Conservation (phyloP, 2,329 filamentous ascomycete species). For the Xylaria multiplex region DNA sequence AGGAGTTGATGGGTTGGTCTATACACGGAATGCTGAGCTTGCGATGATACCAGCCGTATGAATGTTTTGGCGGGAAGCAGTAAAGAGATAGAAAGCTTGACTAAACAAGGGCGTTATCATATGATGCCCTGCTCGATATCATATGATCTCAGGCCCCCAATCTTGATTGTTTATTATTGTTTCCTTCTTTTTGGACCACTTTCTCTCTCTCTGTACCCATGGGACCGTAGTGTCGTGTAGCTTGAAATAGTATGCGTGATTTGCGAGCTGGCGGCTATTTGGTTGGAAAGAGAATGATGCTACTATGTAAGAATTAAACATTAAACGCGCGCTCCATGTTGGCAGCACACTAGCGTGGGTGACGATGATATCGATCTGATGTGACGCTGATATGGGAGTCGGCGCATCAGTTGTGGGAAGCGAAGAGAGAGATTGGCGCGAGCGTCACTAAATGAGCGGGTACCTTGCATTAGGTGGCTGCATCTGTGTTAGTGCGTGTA, state of each 20-base stretch:
- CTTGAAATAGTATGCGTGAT: conserved; percentile 4
- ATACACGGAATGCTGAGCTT: not conserved
- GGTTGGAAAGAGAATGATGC: conserved; percentile 1
- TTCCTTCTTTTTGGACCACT: no score
- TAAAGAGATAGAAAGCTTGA: not conserved
- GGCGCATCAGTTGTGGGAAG: no score
- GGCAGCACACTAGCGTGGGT: no score
- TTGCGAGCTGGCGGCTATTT: conserved; percentile 25
- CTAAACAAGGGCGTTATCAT: not conserved
- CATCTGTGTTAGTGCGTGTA: no score
- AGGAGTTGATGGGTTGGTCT: not conserved
- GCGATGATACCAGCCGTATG: not conserved
- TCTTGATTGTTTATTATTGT: no score
- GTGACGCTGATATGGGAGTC: no score
- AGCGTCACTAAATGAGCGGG: conserved; percentile 20
- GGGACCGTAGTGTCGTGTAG: not conserved
- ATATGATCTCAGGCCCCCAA: not conserved
- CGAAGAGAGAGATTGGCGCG: conserved; percentile 24
- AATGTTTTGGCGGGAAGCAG: not conserved
- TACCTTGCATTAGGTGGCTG: conserved; percentile 28
- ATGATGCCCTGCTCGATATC: not conserved
- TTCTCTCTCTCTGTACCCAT: not conserved
- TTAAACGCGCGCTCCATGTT: conserved; percentile 27
- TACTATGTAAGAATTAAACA: conserved; percentile 15
- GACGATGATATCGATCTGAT: conserved; percentile 12